Conservation (phyloP, 2,329 filamentous ascomycete genomes). For the Madurella mycetomatis region DNA sequence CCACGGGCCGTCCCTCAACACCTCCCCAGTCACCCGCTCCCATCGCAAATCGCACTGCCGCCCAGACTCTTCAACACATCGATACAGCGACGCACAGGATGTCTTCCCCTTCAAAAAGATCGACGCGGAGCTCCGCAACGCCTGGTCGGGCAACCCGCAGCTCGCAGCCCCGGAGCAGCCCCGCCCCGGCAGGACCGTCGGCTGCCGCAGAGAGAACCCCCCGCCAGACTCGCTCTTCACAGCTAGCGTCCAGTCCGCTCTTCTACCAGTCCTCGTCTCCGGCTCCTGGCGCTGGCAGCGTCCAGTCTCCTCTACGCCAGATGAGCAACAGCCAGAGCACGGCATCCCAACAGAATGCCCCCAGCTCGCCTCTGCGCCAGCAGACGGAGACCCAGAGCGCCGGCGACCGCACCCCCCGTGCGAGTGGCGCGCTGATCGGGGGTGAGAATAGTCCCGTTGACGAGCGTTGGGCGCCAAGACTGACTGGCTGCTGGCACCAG, state of each 20-base stretch:
- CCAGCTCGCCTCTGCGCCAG: constrained; percentile 58
- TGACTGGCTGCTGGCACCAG: constrained; percentile 41
- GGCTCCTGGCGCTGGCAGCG: constrained; percentile 29
- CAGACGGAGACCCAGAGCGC: constrained; percentile 55
- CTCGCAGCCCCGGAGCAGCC: constrained; percentile 32
- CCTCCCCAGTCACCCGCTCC: constrained; percentile 2
- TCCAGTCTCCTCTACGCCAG: constrained; percentile 52
- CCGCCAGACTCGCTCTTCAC: constrained; percentile 42
- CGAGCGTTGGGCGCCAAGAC: neutral
- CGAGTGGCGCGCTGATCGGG: constrained; percentile 56
- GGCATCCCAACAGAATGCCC: constrained; percentile 32
- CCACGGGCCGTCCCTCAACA: constrained; percentile 4
- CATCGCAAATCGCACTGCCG: neutral
- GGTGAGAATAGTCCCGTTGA: constrained; percentile 44
- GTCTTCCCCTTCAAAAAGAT: constrained; percentile 58
- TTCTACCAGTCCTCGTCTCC: constrained; percentile 60
- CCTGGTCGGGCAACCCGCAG: constrained; percentile 33
- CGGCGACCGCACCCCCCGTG: constrained; percentile 67
- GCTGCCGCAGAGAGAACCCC: constrained; percentile 36
- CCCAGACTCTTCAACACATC: neutral
- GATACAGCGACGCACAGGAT: constrained; percentile 34
- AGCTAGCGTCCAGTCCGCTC: constrained; percentile 72
- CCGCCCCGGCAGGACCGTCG: constrained; percentile 27
- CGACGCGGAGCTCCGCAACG: constrained; percentile 50
- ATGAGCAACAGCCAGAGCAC: constrained; percentile 56